Percentiles rank a stretch among this genome's conserved stretches.
phyloP scores from a whole-genome alignment of 2,329 filamentous ascomycete genomes.

The Colletotrichum sp. region DNA sequence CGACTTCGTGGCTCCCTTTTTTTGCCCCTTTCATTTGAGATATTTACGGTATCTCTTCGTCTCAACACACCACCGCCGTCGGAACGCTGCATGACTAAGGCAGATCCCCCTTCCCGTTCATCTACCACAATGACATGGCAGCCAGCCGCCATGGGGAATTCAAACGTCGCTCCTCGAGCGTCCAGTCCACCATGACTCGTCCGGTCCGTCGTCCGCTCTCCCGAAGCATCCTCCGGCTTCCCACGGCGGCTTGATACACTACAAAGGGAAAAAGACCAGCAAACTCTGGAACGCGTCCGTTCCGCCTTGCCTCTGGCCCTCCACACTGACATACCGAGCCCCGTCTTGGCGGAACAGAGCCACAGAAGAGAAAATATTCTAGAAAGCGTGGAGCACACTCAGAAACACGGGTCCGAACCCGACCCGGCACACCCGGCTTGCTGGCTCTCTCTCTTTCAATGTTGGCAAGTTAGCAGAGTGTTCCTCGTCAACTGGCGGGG shows the following conservation, averaged over 20 bases:
- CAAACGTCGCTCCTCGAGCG: background rate
- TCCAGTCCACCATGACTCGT: conserved; percentile 6
- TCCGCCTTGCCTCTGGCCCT: background rate
- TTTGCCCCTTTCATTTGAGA: background rate
- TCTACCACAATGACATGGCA: background rate
- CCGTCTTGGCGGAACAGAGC: background rate
- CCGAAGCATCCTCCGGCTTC: background rate
- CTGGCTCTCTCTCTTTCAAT: background rate
- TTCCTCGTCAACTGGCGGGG: background rate
- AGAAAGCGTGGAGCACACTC: background rate
- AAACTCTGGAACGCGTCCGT: background rate
- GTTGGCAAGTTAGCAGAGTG: background rate
- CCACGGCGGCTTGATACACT: background rate
- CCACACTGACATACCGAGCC: background rate
- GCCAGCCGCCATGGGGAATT: background rate
- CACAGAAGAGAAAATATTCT: background rate
- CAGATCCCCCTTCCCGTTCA: background rate
- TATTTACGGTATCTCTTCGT: background rate
- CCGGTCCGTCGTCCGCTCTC: conserved; percentile 4
- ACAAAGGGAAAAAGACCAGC: background rate
- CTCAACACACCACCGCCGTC: background rate
- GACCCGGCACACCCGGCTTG: background rate
- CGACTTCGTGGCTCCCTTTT: background rate
- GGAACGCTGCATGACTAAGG: background rate
- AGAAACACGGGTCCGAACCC: background rate